Evolutionary conservation across 2,329 filamentous ascomycete species (phyloP).

Genomic region (Escovopsis sp.): DNA sequence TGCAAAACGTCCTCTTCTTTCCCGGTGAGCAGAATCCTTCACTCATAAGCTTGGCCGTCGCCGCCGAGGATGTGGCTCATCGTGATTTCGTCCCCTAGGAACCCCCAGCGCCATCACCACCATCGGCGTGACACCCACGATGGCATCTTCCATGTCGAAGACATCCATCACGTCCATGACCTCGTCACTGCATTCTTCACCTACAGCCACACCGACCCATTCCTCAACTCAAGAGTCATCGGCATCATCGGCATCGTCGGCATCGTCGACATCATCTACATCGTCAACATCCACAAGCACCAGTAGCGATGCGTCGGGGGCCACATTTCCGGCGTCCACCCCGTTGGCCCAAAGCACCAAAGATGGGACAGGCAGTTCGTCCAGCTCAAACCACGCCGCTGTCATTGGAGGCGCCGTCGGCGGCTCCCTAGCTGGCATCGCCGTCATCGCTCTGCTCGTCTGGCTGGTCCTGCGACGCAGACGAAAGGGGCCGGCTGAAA

Average conservation of each 20-base stretch:
- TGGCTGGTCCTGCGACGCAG: background rate
- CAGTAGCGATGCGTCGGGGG: background rate
- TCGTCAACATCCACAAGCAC: background rate
- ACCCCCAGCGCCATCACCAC: background rate
- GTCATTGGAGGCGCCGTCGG: background rate
- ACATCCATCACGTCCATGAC: too few relatives aligned
- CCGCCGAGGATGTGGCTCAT: too few relatives aligned
- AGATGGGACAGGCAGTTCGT: background rate
- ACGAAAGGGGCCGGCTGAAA: background rate
- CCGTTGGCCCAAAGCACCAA: too few relatives aligned
- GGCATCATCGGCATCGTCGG: too few relatives aligned
- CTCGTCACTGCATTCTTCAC: too few relatives aligned
- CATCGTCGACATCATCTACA: background rate
- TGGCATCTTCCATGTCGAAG: background rate
- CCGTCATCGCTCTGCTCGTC: background rate
- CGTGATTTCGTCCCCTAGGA: background rate
- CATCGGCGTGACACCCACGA: background rate
- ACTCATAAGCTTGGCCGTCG: background rate
- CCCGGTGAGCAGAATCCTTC: background rate
- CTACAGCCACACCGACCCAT: too few relatives aligned
- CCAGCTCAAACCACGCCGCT: background rate
- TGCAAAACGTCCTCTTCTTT: constrained; percentile 1
- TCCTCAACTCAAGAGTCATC: too few relatives aligned
- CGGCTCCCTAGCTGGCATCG: background rate
- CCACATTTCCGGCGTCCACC: background rate